Conservation (phyloP, 2,329 filamentous ascomycete species). For the Golovinomyces cichoracearum region DNA sequence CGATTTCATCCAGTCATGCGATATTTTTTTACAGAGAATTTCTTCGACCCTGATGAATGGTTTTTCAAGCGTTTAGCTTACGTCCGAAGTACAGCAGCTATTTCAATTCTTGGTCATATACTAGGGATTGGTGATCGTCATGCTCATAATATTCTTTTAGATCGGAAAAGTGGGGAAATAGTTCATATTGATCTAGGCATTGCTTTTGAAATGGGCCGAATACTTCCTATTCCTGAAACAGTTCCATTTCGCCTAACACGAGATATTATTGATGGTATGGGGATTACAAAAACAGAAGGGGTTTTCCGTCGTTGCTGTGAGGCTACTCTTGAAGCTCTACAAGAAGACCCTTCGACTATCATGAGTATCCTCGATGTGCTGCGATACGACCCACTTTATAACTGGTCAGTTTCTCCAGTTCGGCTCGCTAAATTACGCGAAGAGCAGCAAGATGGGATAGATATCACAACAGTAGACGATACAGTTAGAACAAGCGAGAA, state of each 20-base stretch:
- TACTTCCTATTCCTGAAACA: conserved; percentile 84
- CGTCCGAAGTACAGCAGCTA: conserved; percentile 74
- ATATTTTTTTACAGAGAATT: conserved; percentile 93
- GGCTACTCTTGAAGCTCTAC: conserved; percentile 78
- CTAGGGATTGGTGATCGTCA: conserved; percentile 84
- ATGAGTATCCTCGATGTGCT: conserved; percentile 97
- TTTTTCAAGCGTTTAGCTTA: conserved; percentile 74
- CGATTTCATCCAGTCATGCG: conserved; percentile 80
- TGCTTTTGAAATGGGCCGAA: conserved; percentile 82
- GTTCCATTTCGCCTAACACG: conserved; percentile 87
- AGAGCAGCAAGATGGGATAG: conserved; percentile 18
- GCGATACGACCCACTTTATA: conserved; percentile 92
- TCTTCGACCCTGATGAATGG: conserved; percentile 86
- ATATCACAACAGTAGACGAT: conserved; percentile 15
- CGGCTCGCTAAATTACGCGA: conserved; percentile 38
- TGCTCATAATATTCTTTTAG: conserved; percentile 87
- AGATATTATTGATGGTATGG: conserved; percentile 93
- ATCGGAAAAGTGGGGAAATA: conserved; percentile 69
- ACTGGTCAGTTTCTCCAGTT: conserved; percentile 64
- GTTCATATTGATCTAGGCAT: conserved; percentile 95
- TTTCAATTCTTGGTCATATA: conserved; percentile 83
- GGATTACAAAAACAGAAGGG: conserved; percentile 78
- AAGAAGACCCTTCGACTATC: conserved; percentile 89
- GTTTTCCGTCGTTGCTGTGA: conserved; percentile 96
- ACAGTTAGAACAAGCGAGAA: conserved; percentile 13